A percentile compares a stretch with the other conserved stretches of the same genome.
Evolutionary conservation across 2,329 filamentous ascomycete species (phyloP).

Genomic region (Phaeoacremonium minimum): DNA sequence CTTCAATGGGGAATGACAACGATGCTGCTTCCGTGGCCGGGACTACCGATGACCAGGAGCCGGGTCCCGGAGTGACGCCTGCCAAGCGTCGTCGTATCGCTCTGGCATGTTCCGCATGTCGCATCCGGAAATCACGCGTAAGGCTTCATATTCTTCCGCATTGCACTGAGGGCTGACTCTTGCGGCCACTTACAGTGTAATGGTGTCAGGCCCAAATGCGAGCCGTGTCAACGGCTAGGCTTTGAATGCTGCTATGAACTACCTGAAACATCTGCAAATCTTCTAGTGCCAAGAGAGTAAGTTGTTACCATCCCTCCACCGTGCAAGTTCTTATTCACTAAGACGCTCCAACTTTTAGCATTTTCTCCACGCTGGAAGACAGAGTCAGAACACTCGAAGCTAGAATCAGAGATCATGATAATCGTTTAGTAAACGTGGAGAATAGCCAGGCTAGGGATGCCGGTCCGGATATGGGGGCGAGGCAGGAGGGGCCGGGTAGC

Average conservation of each 20-base stretch:
- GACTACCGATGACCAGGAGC: no score
- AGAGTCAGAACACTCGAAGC: slow-evolving; percentile 3
- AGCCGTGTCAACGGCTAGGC: slow-evolving; percentile 6
- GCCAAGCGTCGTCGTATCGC: no score
- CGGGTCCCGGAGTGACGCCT: no score
- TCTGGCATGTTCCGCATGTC: slow-evolving; percentile 9
- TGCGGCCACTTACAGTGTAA: slow-evolving; percentile 7
- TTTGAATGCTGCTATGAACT: slow-evolving; percentile 7
- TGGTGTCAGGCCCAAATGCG: slow-evolving; percentile 9
- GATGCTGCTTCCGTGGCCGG: no score
- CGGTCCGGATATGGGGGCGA: no score
- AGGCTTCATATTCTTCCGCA: not conserved
- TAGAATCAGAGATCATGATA: slow-evolving; percentile 1
- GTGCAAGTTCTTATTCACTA: no score
- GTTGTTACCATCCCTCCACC: no score
- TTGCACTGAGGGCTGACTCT: no score
- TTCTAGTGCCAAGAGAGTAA: not conserved
- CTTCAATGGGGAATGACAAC: no score
- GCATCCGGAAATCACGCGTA: slow-evolving; percentile 10
- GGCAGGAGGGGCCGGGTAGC: no score
- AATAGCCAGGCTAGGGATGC: not conserved
- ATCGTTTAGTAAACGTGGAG: no score
- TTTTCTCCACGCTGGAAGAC: slow-evolving; percentile 7
- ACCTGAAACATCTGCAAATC: not conserved
- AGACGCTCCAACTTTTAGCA: no score